Base-by-base conservation (phyloP, 768 basidiomycete genomes). In the Gloeostereum incarnatum region DNA sequence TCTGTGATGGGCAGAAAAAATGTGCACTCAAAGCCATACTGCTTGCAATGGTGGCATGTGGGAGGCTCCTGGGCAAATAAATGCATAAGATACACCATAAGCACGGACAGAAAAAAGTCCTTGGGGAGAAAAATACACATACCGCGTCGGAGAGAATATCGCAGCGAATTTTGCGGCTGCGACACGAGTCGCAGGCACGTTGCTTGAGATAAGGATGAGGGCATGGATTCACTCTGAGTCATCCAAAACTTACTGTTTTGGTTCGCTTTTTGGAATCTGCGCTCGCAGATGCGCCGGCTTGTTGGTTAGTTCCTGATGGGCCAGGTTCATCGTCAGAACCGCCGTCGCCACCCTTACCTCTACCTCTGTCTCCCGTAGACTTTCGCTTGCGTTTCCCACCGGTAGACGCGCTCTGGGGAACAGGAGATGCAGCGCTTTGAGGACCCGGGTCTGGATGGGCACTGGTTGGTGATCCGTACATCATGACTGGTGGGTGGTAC, bases 1-100 rank as follows among this genome's bases (percentile, higher is more conserved):
- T 98, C 96, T 7, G 94, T 90, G 49, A 99, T 99, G 27, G 96
- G 96, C 9, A 98, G 77, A 68, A 96, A 94, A 63, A 93, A 96
- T 4, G 93, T 96, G 57, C 94, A 96, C 46, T 94, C 90, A 48
- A 92, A 88, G 31, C 76, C 73, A 51, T 91, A 90, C 54, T 91
- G 88, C 53, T 89, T 87, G 72, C 94, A 98, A 57, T 97, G 93
- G 49, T 91, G 85, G 54, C 92, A 97, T 35, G 85, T 53, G 13
- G 85, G 79, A 0, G 86, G 84, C 2, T 89, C 83, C 49, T 67
- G 35, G 8, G 30, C 26, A 34, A 39, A 42, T 41, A n/a, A 40
- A 26, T 20, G 10, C 9, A 27, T 23, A 45, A 40, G 23, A 8
- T 22, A 35, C 22, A 26, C 41, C 29, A 26, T n/a, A 4, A 27